A percentile compares a stretch with the other conserved stretches of the same genome.
phyloP scores from a whole-genome alignment of 1,284 basidiomycete species.

The Xanthoconium separans region DNA sequence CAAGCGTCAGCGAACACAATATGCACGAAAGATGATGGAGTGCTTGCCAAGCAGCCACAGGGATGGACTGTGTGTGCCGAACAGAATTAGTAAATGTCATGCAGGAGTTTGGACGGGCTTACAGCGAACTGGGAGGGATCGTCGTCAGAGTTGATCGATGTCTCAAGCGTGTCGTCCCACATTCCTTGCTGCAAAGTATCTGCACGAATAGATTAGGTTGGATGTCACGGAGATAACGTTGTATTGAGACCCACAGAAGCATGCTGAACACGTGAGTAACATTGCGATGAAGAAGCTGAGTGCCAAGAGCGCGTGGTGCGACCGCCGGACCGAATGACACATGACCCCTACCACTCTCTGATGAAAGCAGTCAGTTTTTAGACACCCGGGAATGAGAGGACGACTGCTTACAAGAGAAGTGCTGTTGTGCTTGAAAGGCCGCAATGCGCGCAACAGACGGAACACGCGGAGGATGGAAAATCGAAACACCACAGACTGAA shows the following conservation, averaged over 20 bases:
- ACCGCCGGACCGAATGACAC: constrained; percentile 84
- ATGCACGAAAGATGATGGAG: not conserved
- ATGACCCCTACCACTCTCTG: constrained; percentile 87
- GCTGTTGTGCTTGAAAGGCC: constrained; percentile 82
- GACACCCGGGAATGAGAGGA: not conserved
- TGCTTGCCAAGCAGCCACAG: constrained; percentile 68
- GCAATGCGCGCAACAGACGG: constrained; percentile 81
- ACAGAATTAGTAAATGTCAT: constrained; percentile 1
- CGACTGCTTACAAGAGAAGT: constrained; percentile 62
- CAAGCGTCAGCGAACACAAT: not conserved
- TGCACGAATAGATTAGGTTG: constrained; percentile 25
- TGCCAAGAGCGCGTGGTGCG: constrained; percentile 82
- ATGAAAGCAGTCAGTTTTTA: not conserved
- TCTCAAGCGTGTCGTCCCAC: constrained; percentile 78
- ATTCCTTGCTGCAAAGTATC: constrained; percentile 86
- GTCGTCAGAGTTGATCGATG: constrained; percentile 82
- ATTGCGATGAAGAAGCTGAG: constrained; percentile 88
- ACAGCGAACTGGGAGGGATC: constrained; percentile 76
- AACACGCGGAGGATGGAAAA: constrained; percentile 87
- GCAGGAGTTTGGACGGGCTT: constrained; percentile 15
- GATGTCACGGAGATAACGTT: not conserved
- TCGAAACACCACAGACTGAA: constrained; percentile 77
- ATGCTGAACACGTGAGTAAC: constrained; percentile 85
- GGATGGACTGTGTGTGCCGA: constrained; percentile 59
- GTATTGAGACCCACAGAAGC: constrained; percentile 56